phyloP scores from a whole-genome alignment of 345 rosid genomes.

The Nephelium lappaceum region DNA sequence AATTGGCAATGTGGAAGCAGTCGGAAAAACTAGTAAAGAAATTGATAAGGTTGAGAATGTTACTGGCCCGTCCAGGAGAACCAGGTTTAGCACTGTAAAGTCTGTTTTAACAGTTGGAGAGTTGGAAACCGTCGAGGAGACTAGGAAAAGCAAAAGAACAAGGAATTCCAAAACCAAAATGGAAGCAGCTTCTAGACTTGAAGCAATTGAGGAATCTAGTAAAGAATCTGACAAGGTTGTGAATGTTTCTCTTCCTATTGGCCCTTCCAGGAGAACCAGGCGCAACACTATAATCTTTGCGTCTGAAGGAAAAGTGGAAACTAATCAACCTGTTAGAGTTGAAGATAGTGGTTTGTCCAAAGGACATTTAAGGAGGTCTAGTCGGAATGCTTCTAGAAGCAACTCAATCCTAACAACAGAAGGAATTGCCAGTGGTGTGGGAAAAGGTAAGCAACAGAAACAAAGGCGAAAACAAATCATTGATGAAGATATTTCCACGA shows the following conservation, averaged over 20 bases:
- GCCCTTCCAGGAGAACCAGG: slow-evolving; percentile 33
- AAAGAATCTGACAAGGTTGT: slow-evolving; percentile 19
- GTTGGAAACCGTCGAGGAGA: not conserved
- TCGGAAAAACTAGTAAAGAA: slow-evolving; percentile 16
- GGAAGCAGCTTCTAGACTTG: slow-evolving; percentile 14
- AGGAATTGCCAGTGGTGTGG: slow-evolving; percentile 13
- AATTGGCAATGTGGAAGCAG: slow-evolving; percentile 22
- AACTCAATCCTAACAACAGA: slow-evolving; percentile 8
- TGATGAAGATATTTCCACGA: slow-evolving; percentile 13
- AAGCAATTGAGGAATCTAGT: slow-evolving; percentile 20
- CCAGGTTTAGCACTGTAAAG: slow-evolving; percentile 25
- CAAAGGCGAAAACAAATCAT: slow-evolving; percentile 10
- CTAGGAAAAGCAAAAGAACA: not conserved
- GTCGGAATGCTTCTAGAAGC: slow-evolving; percentile 16
- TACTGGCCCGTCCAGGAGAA: slow-evolving; percentile 27
- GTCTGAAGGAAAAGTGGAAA: slow-evolving; percentile 13
- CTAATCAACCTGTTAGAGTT: not conserved
- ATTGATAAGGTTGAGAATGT: slow-evolving; percentile 13
- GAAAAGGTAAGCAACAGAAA: slow-evolving; percentile 3
- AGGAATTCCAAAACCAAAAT: not conserved
- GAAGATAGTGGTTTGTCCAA: not conserved
- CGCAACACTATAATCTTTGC: slow-evolving; percentile 22
- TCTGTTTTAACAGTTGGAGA: not conserved
- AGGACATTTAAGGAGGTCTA: slow-evolving; percentile 10
- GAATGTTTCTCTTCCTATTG: not conserved